Percentiles rank a stretch among this genome's conserved stretches.
These are phyloP conservation scores for Boletus subparvulus DNA, from an alignment of 768 basidiomycete species.

Conservation along the genomic window DNA sequence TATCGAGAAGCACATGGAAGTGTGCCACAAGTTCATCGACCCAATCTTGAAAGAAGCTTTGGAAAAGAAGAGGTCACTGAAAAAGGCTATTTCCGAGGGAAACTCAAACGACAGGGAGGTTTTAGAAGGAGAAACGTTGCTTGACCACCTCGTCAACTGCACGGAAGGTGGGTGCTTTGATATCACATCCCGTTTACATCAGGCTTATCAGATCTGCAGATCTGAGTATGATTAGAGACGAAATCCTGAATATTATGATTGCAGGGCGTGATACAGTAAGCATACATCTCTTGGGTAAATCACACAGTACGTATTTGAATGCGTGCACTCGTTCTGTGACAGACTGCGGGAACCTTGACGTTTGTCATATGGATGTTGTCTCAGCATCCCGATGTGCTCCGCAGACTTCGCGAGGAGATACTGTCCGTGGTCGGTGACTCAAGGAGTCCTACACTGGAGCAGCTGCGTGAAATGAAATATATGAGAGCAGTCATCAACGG, in stretches of 20 bases:
- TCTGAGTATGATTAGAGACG: constrained; percentile 33
- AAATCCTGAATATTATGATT: constrained; percentile 39
- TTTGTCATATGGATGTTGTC: constrained; percentile 30
- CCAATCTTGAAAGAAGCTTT: constrained; percentile 52
- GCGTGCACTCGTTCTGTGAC: neutral
- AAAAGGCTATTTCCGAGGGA: constrained; percentile 15
- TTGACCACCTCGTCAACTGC: constrained; percentile 31
- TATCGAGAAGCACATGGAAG: constrained; percentile 42
- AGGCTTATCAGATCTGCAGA: constrained; percentile 18
- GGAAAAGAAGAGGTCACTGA: constrained; percentile 33
- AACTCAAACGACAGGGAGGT: constrained; percentile 3
- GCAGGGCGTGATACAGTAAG: constrained; percentile 37
- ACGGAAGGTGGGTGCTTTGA: constrained; percentile 23
- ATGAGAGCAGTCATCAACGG: constrained; percentile 40
- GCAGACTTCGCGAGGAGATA: constrained; percentile 34
- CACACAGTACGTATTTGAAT: neutral
- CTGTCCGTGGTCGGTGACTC: constrained; percentile 26
- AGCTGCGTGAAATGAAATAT: constrained; percentile 40
- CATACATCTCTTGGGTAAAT: neutral
- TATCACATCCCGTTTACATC: neutral
- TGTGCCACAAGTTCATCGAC: constrained; percentile 52
- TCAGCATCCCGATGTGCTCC: constrained; percentile 29
- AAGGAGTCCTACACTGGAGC: constrained; percentile 29
- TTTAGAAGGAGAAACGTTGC: constrained; percentile 28
- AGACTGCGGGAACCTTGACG: constrained; percentile 34